Percentiles rank a stretch among this genome's conserved stretches.
phyloP scores from a whole-genome alignment of 1,284 basidiomycete genomes.

The Anthracocystis panici-leucophaei region DNA sequence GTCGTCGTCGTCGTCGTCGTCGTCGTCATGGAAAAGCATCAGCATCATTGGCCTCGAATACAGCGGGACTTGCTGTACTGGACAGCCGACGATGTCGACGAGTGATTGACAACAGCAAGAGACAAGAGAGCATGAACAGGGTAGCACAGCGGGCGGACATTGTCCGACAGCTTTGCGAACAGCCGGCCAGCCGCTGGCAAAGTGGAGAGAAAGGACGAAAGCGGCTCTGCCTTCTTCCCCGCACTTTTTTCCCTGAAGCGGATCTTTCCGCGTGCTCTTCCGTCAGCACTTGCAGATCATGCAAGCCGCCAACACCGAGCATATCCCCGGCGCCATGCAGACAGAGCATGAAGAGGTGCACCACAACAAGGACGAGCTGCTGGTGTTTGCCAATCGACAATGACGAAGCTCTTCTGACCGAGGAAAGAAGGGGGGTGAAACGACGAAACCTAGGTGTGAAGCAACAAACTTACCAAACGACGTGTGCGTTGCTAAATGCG shows the following conservation, averaged over 20 bases:
- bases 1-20: too few species aligned
- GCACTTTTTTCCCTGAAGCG: slow-evolving; percentile 3
- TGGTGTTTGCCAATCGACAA: not conserved
- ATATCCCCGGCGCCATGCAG: not conserved
- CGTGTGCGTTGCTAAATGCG: not conserved
- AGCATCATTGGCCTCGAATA: not conserved
- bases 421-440: not conserved
- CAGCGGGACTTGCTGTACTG: not conserved
- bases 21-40: slow-evolving; percentile 3
- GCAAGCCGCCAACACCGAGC: slow-evolving; percentile 11
- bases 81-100: not conserved
- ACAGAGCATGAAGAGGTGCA: too few species aligned
- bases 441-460: slow-evolving; percentile 4
- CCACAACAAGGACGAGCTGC: not conserved
- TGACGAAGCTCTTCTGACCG: not conserved
- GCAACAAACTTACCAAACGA: slow-evolving; percentile 20
- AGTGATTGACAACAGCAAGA: not conserved
- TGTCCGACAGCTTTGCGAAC: not conserved
- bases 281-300: not conserved
- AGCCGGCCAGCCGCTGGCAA: not conserved
- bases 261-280: slow-evolving; percentile 17
- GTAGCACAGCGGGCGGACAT: not conserved
- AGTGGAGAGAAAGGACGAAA: slow-evolving; percentile 4
- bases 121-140: not conserved
- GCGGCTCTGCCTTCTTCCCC: slow-evolving; percentile 11